Evolutionary conservation across 2,329 filamentous ascomycete species (phyloP).

Genomic region (Cercospora sp.): DNA sequence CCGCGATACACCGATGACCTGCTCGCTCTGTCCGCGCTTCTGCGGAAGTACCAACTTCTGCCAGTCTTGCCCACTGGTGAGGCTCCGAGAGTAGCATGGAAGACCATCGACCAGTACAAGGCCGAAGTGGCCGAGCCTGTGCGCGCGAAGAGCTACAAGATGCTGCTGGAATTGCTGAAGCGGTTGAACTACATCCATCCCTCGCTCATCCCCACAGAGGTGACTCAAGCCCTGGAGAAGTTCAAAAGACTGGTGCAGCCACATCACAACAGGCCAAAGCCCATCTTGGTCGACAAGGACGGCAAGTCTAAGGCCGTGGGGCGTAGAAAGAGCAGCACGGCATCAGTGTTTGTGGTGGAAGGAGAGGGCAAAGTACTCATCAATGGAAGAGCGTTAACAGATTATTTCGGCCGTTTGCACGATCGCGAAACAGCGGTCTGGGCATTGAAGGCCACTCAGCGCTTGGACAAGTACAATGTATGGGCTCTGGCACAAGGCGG

Average conservation of each 20-base stretch:
- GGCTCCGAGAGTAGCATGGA: slow-evolving; percentile 76
- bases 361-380: slow-evolving; percentile 86
- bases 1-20: slow-evolving; percentile 84
- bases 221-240: slow-evolving; percentile 62
- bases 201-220: slow-evolving; percentile 68
- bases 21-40: slow-evolving; percentile 69
- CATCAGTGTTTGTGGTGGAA: slow-evolving; percentile 85
- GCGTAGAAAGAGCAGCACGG: slow-evolving; percentile 81
- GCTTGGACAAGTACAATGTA: slow-evolving; percentile 95
- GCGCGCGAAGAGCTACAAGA: slow-evolving; percentile 74
- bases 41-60: slow-evolving; percentile 70
- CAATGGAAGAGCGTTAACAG: slow-evolving; percentile 81
- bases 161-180: slow-evolving; percentile 73
- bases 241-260: slow-evolving; percentile 78
- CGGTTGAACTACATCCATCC: slow-evolving; percentile 84
- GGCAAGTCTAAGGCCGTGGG: slow-evolving; percentile 80
- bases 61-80: slow-evolving; percentile 67
- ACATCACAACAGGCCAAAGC: slow-evolving; percentile 62
- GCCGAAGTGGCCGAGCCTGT: slow-evolving; percentile 69
- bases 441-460: slow-evolving; percentile 78
- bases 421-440: slow-evolving; percentile 93
- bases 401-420: slow-evolving; percentile 83
- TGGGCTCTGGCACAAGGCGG: slow-evolving; percentile 84
- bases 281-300: slow-evolving; percentile 69
- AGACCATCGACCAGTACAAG: slow-evolving; percentile 74